These are phyloP conservation scores for Globisporangium carolinianum DNA, from an alignment of 352 stramenopile species.

Conservation along the genomic window DNA sequence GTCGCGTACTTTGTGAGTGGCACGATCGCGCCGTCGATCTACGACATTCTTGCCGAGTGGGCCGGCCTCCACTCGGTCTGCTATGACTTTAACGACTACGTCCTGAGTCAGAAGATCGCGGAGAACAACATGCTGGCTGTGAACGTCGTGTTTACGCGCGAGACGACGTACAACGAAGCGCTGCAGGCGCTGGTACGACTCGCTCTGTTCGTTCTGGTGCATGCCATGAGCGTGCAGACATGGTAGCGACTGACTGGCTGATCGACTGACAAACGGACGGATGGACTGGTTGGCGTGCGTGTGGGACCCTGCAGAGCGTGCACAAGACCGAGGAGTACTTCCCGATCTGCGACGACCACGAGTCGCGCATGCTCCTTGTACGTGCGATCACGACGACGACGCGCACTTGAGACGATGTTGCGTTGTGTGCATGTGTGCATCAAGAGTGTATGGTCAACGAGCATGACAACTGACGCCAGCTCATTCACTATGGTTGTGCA, in stretches of 20 bases:
- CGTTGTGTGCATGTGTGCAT: no score
- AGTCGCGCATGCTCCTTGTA: conserved; percentile 49
- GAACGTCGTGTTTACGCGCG: conserved; percentile 51
- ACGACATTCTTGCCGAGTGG: conserved; percentile 79
- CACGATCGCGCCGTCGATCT: conserved; percentile 76
- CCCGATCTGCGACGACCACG: conserved; percentile 56
- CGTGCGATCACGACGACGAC: neutral
- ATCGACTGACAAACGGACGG: neutral
- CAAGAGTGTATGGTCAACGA: no score
- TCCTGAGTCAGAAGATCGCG: conserved; percentile 59
- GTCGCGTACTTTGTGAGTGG: conserved; percentile 76
- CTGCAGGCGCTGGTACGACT: conserved; percentile 34
- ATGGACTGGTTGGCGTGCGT: neutral
- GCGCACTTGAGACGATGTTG: neutral
- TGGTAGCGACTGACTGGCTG: no score
- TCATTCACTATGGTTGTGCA: no score
- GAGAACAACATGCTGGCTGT: conserved; percentile 61
- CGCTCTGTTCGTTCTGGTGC: conserved; percentile 12
- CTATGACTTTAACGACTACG: conserved; percentile 75
- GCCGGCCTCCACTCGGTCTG: conserved; percentile 72
- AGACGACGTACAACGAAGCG: conserved; percentile 71
- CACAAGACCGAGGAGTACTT: conserved; percentile 81
- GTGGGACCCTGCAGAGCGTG: conserved; percentile 29
- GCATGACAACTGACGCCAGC: no score
- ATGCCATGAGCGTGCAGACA: neutral